phyloP scores from a whole-genome alignment of 176 grass and related monocot species.

The Zea luxurians region DNA sequence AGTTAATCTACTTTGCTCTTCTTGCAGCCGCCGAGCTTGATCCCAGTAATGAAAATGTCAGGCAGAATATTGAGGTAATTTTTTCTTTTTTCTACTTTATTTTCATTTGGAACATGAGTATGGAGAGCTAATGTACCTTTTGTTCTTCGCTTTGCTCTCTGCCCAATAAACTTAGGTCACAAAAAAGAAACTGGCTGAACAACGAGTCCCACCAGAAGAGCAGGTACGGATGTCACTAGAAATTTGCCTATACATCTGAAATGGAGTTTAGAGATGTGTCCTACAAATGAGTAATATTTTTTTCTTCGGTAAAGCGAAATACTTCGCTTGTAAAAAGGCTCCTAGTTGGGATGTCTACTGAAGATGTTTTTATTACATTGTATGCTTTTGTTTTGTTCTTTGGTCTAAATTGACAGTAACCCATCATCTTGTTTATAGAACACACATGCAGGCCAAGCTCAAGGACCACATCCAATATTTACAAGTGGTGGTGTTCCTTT shows the following conservation, averaged over 20 bases:
- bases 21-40: slow-evolving; percentile 50
- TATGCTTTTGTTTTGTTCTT: not conserved
- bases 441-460: slow-evolving; percentile 29
- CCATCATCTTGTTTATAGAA: slow-evolving; percentile 38
- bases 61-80: slow-evolving; percentile 75
- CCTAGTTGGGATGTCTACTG: slow-evolving; percentile 12
- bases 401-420: slow-evolving; percentile 27
- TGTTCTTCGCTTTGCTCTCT: not conserved
- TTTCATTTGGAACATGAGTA: slow-evolving; percentile 2
- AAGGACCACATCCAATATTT: slow-evolving; percentile 38
- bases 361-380: slow-evolving; percentile 1
- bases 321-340: not conserved
- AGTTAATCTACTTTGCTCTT: slow-evolving; percentile 5
- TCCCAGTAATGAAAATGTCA: slow-evolving; percentile 67
- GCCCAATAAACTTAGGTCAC: slow-evolving; percentile 48
- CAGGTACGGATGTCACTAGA: slow-evolving; percentile 47
- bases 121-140: not conserved
- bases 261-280: slow-evolving; percentile 10
- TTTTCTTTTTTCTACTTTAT: not conserved
- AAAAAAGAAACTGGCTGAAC: slow-evolving; percentile 56
- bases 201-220: slow-evolving; percentile 28
- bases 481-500: slow-evolving; percentile 47
- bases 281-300: not conserved
- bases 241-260: not conserved
- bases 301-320: slow-evolving; percentile 9